These are phyloP conservation scores for Aurifilum marmelostoma DNA, from an alignment of 2,329 filamentous ascomycete species.

Conservation along the genomic window DNA sequence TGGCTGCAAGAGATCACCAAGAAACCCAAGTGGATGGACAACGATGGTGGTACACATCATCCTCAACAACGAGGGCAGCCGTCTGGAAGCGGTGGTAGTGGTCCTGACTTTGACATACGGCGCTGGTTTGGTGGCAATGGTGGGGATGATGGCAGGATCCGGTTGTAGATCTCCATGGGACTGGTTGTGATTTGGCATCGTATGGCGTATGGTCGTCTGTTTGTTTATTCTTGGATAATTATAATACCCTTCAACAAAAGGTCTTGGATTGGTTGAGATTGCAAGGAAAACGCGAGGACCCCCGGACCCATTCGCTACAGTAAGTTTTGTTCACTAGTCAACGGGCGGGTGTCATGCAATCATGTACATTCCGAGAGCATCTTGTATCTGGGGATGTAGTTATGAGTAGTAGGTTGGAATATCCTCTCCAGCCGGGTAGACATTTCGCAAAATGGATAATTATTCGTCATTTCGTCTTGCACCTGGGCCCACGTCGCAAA, in stretches of 20 bases:
- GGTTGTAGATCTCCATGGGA: conserved; percentile 34
- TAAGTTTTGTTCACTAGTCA: neutral
- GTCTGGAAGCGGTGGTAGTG: conserved; percentile 30
- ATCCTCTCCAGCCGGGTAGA: neutral
- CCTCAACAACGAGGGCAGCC: conserved; percentile 35
- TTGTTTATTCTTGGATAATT: conserved; percentile 15
- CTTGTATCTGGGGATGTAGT: no score
- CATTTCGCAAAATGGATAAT: neutral
- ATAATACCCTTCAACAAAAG: conserved; percentile 13
- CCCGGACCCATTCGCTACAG: neutral
- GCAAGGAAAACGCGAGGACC: neutral
- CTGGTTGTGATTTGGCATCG: neutral
- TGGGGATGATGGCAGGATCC: conserved; percentile 43
- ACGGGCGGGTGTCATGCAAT: neutral
- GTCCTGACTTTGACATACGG: conserved; percentile 50
- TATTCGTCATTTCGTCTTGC: neutral
- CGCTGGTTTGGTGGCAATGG: conserved; percentile 60
- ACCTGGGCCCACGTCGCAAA: neutral
- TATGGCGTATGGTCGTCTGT: conserved; percentile 8
- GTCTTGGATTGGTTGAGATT: neutral
- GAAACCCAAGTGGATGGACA: conserved; percentile 80
- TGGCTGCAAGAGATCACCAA: conserved; percentile 80
- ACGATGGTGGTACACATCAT: conserved; percentile 46
- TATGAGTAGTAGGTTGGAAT: neutral
- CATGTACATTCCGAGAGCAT: neutral